Base-by-base conservation (phyloP, 208 protist species). In the Crithidia fasciculata region DNA sequence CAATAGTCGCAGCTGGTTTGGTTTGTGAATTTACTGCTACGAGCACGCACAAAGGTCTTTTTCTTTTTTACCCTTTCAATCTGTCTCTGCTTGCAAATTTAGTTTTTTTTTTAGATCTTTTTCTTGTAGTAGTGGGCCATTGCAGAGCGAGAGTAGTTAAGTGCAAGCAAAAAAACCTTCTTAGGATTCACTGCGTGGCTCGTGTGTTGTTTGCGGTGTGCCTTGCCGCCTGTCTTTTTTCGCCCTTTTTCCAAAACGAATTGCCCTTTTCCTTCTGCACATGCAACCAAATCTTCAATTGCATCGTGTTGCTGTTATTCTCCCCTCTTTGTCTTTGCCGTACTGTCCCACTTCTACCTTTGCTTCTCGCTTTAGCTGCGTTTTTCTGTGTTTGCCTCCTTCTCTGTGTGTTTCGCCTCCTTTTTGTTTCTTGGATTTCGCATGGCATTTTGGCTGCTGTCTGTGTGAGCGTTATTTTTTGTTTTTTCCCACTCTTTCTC, bases 61-160 rank as follows among this genome's bases (percentile, higher is more conserved):
- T 41, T 18, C 41, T 47, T 55, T 37, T 18, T 28, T 28, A 1
- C 18, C 28, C 4, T 45, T 63, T 50, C n/a, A 4, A 9, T 45
- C 4, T 15, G 8, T 3, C 36, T 49, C 52, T 50, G 40, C 52
- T 8, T 69, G 62, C 56, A 68, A 2, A 43, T 47, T 40, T 43
- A 15, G 2, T 63, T 19, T 39, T 64, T 10, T 44, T 28, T 63
- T 39, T 69, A 2, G 13, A 41, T 15, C n/a, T 8, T 12, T 5
- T 45, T 67, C 19, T 47, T n/a, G 69, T 67, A 66, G 60, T 55
- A 66, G 49, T 39, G 41, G 6, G 8, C 41, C 58, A 41, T 50
- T 19, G 58, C 55, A 40, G 55, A 8, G 28, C 28, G 28, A 28
- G 28, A 28, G 28, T 28, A 28, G 28, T 28, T 28, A 28, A 28